Percentiles rank a stretch among this genome's conserved stretches.
phyloP scores from a whole-genome alignment of 371 early-diverging fungal species.

The Conidiobolus incongruus region DNA sequence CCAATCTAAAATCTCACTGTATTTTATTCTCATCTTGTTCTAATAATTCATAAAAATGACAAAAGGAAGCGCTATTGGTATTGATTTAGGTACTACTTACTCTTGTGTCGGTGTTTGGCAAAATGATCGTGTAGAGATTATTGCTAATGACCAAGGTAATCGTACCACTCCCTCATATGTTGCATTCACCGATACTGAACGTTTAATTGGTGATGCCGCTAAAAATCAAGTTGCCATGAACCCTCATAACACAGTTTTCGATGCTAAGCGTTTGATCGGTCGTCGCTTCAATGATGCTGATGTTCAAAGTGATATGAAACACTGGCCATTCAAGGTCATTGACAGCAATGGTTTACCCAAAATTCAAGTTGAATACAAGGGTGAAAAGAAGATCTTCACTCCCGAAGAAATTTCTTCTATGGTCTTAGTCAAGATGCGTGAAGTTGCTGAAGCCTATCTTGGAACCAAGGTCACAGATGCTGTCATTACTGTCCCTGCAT shows the following conservation, averaged over 20 bases:
- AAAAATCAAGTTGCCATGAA: too few species aligned
- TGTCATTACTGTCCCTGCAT: too few species aligned
- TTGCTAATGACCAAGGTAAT: slow-evolving; percentile 89
- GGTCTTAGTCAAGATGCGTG: slow-evolving; percentile 90
- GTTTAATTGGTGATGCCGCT: too few species aligned
- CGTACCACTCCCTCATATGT: slow-evolving; percentile 97
- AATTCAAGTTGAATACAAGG: slow-evolving; percentile 52
- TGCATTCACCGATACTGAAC: slow-evolving; percentile 68
- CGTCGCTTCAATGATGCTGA: slow-evolving; percentile 64
- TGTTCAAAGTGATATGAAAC: slow-evolving; percentile 71
- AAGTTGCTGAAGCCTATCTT: slow-evolving; percentile 89
- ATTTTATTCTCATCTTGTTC: background rate
- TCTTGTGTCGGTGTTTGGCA: slow-evolving; percentile 97
- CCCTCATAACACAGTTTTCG: too few species aligned
- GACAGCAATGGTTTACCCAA: slow-evolving; percentile 56
- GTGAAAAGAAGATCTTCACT: too few species aligned
- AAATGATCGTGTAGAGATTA: slow-evolving; percentile 72
- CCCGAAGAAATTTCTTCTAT: slow-evolving; percentile 92
- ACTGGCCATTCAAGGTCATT: slow-evolving; percentile 77
- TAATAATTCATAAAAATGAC: background rate
- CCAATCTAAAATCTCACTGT: too few species aligned
- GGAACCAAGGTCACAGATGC: too few species aligned
- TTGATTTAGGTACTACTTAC: slow-evolving; percentile 99
- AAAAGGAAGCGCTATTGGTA: slow-evolving; percentile 34
- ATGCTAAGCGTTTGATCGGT: slow-evolving; percentile 83